Evolutionary conservation across 2,329 filamentous ascomycete species (phyloP), one percentile per base, ranked within the genome.

Genomic region (Fusarium cyanostomum): DNA sequence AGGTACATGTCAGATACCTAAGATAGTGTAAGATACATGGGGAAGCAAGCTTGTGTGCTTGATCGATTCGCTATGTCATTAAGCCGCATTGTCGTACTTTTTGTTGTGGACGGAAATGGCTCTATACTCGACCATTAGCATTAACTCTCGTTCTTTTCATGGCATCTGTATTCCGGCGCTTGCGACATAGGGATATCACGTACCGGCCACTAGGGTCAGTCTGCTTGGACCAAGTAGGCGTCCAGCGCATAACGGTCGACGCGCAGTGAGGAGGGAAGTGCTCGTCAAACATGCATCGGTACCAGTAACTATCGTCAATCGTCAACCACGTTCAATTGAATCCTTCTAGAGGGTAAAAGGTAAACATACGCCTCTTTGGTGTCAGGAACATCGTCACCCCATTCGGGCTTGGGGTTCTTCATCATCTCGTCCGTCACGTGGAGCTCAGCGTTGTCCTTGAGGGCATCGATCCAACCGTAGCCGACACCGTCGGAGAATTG

Each of bases 401-500:
- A 99, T 78, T 97, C 92, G 11, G 92, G 87, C 85, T 97, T 97
- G 65, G 95, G 94, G 86, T 96, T 94, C 85, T 94, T 93, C 91
- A 98, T 92, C 89, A 96, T 94, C 84, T 98, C 94, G 74, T 99
- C 94, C 15, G 92, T 96, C 53, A 99, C 90, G 55, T 95, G 87
- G 66, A 89, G 78, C 80, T 96, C 93, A 30, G 95, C 95, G 73
- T 90, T 92, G 79, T 98, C 95, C 85, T 97, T 98, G 72, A 99
- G 87, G 7, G 89, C 91, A 74, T 99, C 95, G 75, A 99, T 99
- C 95, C 95, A 99, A 64, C 95, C 94, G 81, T 99, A 99, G 56
- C 95, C 95, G 56, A 99, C 95, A 76, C 95, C 96, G 73, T 99
- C 96, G 57, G 91, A 96, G 84, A 99, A 99, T 81, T 99, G 95